Base-by-base conservation (phyloP, 1,139 yeast species). In the Protomyces gravidus region DNA sequence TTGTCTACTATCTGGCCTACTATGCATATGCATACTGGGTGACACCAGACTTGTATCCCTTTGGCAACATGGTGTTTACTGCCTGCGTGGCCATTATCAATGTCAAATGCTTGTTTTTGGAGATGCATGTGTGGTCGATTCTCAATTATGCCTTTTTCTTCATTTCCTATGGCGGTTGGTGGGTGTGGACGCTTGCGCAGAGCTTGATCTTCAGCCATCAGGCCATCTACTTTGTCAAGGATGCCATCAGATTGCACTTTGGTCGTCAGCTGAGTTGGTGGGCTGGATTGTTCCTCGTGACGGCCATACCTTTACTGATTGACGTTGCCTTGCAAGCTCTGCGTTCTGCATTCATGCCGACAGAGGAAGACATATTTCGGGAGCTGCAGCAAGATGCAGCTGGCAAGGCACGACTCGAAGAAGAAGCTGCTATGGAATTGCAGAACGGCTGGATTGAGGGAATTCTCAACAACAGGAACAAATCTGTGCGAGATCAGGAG, bases 141-240 rank as follows among this genome's bases (percentile, higher is more conserved):
- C 69, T 89, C 45, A 84, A 86, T n/a, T 76, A 82, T 68, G 83
- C 84, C 0, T 83, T 92, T 1, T 78, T 84, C 63, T 69, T 80
- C 15, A 78, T 89, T n/a, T 88, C 96, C 0, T 83, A 84, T 55
- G 83, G 86, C 17, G 98, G 97, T 0, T 94, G 94, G 83, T 76
- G 85, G n/a, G 65, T 84, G 4, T 92, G 97, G 96, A 84, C 88
- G 70, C 78, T 86, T 62, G 72, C 89, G 48, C 79, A 92, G 61
- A 87, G 92, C 70, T 79, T 78, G 5, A 73, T 90, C 21, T 86
- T 88, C 70, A 74, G 82, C 53, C 72, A 78, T 23, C 80, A 79
- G 1, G 75, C 82, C 55, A 86, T 87, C 19, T 92, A 83, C 70
- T 86, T 81, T 70, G 97, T 88, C 3, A 76, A 79, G 11, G 78